Evolutionary conservation across 2,329 filamentous ascomycete species (phyloP).

Genomic region (Trichophyton rubrum): DNA sequence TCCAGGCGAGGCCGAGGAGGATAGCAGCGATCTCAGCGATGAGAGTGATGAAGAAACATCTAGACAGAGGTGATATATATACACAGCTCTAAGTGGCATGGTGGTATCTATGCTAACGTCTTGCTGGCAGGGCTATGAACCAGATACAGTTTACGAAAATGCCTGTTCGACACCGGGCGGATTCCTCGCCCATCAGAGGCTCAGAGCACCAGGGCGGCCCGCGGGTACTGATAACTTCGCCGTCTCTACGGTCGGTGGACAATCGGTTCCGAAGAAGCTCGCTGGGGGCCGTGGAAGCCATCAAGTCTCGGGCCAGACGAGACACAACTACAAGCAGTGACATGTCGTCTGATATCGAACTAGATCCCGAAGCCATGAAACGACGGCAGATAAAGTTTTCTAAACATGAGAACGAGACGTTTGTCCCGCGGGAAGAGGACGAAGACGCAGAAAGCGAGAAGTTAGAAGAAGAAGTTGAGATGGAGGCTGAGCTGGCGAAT

Average conservation of each 20-base stretch:
- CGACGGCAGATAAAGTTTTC: constrained; percentile 41
- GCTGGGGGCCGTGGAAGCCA: constrained; percentile 42
- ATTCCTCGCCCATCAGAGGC: constrained; percentile 68
- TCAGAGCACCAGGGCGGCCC: constrained; percentile 33
- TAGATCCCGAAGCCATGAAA: constrained; percentile 42
- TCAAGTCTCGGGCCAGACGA: constrained; percentile 43
- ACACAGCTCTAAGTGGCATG: background rate
- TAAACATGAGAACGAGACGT: constrained; percentile 25
- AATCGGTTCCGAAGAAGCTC: constrained; percentile 43
- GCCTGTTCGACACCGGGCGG: constrained; percentile 73
- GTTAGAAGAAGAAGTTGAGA: constrained; percentile 20
- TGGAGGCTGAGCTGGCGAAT: constrained; percentile 21
- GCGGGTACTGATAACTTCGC: constrained; percentile 44
- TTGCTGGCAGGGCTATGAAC: constrained; percentile 51
- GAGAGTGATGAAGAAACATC: constrained; percentile 53
- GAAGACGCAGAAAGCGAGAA: constrained; percentile 13
- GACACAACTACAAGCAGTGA: constrained; percentile 56
- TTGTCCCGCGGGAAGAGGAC: constrained; percentile 13
- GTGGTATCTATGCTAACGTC: background rate
- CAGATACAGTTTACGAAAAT: constrained; percentile 96
- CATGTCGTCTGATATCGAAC: constrained; percentile 53
- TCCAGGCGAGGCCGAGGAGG: constrained; percentile 45
- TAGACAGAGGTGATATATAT: constrained; percentile 18
- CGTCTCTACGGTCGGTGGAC: constrained; percentile 38
- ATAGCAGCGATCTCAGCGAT: constrained; percentile 54